phyloP scores from a whole-genome alignment of 2,329 filamentous ascomycete genomes.

The Decorospora gaudefroyi region DNA sequence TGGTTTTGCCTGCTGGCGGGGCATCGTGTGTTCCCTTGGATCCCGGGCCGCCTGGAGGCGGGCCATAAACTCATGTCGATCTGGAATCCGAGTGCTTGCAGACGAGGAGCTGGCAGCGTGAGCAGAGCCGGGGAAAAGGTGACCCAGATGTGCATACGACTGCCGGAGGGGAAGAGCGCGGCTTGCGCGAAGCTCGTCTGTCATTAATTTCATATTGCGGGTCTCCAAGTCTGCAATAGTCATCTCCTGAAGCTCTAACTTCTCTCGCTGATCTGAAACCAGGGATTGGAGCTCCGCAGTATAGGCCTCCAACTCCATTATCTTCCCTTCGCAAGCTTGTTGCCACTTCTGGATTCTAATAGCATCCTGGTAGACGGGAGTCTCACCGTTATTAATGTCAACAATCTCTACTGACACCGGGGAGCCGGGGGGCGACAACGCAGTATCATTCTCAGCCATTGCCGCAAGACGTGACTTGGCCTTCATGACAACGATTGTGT shows the following conservation, averaged over 20 bases:
- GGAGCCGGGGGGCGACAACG: not conserved
- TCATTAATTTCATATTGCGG: too few species aligned
- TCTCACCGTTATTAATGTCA: conserved; percentile 10
- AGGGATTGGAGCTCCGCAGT: too few species aligned
- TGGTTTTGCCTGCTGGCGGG: not conserved
- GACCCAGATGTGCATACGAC: too few species aligned
- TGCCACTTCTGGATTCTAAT: conserved; percentile 1
- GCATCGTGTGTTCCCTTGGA: not conserved
- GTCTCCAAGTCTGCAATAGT: too few species aligned
- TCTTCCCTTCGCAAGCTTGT: not conserved
- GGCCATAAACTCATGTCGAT: too few species aligned
- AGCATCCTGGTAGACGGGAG: conserved; percentile 2
- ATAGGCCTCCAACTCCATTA: conserved; percentile 1
- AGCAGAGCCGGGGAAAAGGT: too few species aligned
- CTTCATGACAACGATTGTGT: conserved; percentile 20
- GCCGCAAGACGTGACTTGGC: not conserved
- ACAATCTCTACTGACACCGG: conserved; percentile 3
- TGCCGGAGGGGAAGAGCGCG: too few species aligned
- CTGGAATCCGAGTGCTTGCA: too few species aligned
- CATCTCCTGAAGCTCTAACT: too few species aligned
- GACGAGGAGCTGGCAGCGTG: too few species aligned
- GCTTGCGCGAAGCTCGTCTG: too few species aligned
- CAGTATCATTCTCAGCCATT: not conserved
- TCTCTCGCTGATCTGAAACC: too few species aligned
- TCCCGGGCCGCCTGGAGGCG: not conserved